Conservation (phyloP, 805 yeast species). For the Saturnispora hagleri region DNA sequence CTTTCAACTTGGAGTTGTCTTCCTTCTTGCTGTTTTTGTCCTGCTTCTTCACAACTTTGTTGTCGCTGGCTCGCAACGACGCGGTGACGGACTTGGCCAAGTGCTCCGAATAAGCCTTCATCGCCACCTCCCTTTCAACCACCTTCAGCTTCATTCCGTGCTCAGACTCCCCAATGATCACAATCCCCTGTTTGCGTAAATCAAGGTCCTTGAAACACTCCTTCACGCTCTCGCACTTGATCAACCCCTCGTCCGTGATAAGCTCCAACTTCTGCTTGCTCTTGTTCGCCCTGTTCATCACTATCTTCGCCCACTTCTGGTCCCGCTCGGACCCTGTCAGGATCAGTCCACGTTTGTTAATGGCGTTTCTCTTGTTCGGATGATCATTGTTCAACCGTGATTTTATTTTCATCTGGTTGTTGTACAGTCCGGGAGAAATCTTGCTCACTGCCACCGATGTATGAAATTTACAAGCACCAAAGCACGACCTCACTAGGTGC, state of each 20-base stretch:
- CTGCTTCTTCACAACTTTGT: slow-evolving; percentile 12
- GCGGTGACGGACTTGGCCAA: slow-evolving; percentile 17
- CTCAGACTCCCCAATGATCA: slow-evolving; percentile 15
- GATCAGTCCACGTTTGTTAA: not conserved
- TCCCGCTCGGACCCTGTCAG: slow-evolving; percentile 23
- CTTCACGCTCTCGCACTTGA: slow-evolving; percentile 8
- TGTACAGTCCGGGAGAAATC: not conserved
- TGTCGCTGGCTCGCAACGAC: slow-evolving; percentile 12
- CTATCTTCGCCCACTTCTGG: slow-evolving; percentile 20
- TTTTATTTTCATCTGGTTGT: not conserved
- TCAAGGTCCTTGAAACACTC: slow-evolving; percentile 14
- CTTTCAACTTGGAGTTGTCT: slow-evolving; percentile 23
- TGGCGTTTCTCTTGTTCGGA: not conserved
- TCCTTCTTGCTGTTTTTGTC: slow-evolving; percentile 5
- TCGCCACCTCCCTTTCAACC: slow-evolving; percentile 18
- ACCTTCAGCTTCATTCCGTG: slow-evolving; percentile 15
- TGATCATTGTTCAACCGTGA: not conserved
- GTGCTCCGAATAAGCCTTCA: slow-evolving; percentile 23
- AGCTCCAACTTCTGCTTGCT: slow-evolving; percentile 16
- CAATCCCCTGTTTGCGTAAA: slow-evolving; percentile 20
- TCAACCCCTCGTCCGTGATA: slow-evolving; percentile 15
- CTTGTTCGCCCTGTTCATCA: slow-evolving; percentile 13
- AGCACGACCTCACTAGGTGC: not conserved
- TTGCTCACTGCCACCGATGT: not conserved
- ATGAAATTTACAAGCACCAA: slow-evolving; percentile 29